phyloP scores from a whole-genome alignment of 768 basidiomycete species.

The Termitomyces sp. region DNA sequence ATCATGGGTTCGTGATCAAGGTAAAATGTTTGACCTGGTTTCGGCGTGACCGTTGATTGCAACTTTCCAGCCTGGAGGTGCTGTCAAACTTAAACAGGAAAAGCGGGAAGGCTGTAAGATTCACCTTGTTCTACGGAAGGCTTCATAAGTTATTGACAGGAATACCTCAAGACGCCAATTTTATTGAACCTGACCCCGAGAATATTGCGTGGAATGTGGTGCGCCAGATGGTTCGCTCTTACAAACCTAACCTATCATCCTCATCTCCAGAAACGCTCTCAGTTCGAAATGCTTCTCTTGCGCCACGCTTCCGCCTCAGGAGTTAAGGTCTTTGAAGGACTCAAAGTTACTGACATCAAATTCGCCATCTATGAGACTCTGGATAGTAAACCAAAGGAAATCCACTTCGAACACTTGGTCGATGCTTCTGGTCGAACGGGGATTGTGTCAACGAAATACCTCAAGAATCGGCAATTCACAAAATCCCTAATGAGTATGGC shows the following conservation, averaged over 20 bases:
- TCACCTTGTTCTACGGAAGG: too few species aligned
- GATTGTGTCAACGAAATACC: slow-evolving; percentile 56
- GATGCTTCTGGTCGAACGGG: slow-evolving; percentile 64
- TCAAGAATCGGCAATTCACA: slow-evolving; percentile 54
- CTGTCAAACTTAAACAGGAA: slow-evolving; percentile 55
- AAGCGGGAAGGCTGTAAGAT: slow-evolving; percentile 58
- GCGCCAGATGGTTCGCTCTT: slow-evolving; percentile 19
- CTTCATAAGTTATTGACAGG: background rate
- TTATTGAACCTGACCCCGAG: slow-evolving; percentile 45
- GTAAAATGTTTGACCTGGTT: slow-evolving; percentile 15
- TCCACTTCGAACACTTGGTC: slow-evolving; percentile 58
- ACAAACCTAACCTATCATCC: background rate
- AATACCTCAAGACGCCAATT: slow-evolving; percentile 49
- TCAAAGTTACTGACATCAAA: slow-evolving; percentile 42
- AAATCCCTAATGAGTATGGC: slow-evolving; percentile 57
- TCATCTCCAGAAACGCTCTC: slow-evolving; percentile 46
- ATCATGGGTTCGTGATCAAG: slow-evolving; percentile 31
- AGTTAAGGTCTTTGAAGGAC: slow-evolving; percentile 46
- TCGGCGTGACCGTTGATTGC: slow-evolving; percentile 17
- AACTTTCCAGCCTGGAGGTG: slow-evolving; percentile 49
- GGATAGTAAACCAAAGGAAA: slow-evolving; percentile 33
- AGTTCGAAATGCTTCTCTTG: slow-evolving; percentile 59
- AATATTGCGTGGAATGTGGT: slow-evolving; percentile 66
- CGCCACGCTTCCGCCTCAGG: slow-evolving; percentile 50
- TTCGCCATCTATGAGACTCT: slow-evolving; percentile 26